Percentiles rank a stretch among this genome's conserved stretches.
Conservation (phyloP, 2,329 filamentous ascomycete species). For the Coleophoma crateriformis region DNA sequence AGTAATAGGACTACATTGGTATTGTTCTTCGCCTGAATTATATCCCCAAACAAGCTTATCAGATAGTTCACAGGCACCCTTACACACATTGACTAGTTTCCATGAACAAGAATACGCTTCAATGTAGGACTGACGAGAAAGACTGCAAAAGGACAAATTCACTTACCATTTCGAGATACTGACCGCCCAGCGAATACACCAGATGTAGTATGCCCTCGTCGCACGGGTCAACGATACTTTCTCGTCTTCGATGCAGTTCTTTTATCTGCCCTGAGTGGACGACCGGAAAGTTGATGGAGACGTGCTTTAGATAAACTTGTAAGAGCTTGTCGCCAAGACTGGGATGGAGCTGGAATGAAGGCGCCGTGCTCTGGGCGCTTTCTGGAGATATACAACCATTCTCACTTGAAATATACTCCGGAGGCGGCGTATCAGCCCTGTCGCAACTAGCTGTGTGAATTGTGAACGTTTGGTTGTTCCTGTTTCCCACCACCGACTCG, state of each 20-base stretch:
- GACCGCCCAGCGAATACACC: constrained; percentile 5
- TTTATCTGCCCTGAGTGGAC: constrained; percentile 3
- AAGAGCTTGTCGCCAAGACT: constrained; percentile 2
- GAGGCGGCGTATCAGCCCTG: neutral
- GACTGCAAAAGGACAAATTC: no score
- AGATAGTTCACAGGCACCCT: no score
- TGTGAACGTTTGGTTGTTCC: constrained; percentile 1
- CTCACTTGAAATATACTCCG: neutral
- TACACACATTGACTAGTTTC: no score
- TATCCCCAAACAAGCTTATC: no score
- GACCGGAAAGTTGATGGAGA: constrained; percentile 5
- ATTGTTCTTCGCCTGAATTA: no score
- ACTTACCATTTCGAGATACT: constrained; percentile 6
- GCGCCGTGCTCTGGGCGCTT: neutral
- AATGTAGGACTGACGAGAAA: no score
- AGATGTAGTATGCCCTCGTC: constrained; percentile 6
- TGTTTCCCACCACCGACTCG: constrained; percentile 2
- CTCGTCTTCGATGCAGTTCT: constrained; percentile 5
- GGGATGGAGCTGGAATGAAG: constrained; percentile 1
- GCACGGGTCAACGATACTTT: constrained; percentile 1
- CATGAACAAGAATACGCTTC: no score
- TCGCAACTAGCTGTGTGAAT: neutral
- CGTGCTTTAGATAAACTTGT: constrained; percentile 3
- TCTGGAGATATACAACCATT: neutral
- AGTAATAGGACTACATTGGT: no score